Evolutionary conservation across 352 stramenopile genomes (phyloP).

Genomic region (Phytophthora constricta): DNA sequence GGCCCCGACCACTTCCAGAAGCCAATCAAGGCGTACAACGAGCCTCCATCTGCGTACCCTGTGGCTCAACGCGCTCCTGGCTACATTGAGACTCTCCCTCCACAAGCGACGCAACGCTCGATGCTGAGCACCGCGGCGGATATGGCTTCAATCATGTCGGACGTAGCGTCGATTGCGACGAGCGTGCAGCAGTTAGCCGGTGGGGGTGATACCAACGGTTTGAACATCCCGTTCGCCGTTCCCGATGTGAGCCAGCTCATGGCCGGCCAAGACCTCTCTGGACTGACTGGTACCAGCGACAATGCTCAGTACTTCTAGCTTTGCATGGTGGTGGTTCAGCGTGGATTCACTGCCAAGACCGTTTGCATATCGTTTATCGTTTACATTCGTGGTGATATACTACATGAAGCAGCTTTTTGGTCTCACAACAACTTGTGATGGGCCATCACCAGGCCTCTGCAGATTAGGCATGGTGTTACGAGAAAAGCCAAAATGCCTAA

Average conservation of each 20-base stretch:
- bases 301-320: constrained; percentile 22
- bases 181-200: constrained; percentile 33
- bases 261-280: constrained; percentile 22
- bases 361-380: too few relatives aligned
- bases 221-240: constrained; percentile 24
- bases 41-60: constrained; percentile 15
- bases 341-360: too few relatives aligned
- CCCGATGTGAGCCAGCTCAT: constrained; percentile 27
- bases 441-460: too few relatives aligned
- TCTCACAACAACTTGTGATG: too few relatives aligned
- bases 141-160: constrained; percentile 30
- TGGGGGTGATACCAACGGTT: constrained; percentile 13
- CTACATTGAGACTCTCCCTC: constrained; percentile 29
- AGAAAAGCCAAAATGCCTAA: too few relatives aligned
- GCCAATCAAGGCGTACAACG: constrained; percentile 9
- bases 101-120: constrained; percentile 26
- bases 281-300: background rate
- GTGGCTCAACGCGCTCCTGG: constrained; percentile 11
- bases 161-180: constrained; percentile 31
- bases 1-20: constrained; percentile 24
- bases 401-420: too few relatives aligned
- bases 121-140: constrained; percentile 31
- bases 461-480: too few relatives aligned
- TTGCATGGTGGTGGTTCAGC: constrained; percentile 1
- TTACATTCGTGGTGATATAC: too few relatives aligned